A percentile compares a stretch with the other conserved stretches of the same genome.
phyloP scores from a whole-genome alignment of 2,329 filamentous ascomycete species.

The Neonectria faginata region DNA sequence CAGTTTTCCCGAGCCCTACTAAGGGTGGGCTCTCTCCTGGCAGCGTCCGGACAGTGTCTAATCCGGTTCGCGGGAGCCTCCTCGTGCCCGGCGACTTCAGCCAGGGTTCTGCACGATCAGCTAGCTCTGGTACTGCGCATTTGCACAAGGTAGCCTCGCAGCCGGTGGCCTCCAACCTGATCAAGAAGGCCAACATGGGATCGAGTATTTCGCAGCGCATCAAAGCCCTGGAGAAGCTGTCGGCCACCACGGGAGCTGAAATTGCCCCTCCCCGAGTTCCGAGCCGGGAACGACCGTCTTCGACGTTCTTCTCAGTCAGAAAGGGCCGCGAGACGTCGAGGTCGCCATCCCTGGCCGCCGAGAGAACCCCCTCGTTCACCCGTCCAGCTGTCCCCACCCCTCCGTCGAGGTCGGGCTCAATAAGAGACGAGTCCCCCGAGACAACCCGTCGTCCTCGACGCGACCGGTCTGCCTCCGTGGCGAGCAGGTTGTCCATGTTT shows the following conservation, averaged over 20 bases:
- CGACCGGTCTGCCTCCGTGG: slow-evolving; percentile 65
- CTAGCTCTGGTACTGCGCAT: slow-evolving; percentile 68
- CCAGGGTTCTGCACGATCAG: slow-evolving; percentile 62
- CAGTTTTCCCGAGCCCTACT: slow-evolving; percentile 62
- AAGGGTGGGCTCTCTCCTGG: slow-evolving; percentile 46
- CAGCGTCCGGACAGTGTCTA: slow-evolving; percentile 62
- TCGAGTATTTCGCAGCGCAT: slow-evolving; percentile 95
- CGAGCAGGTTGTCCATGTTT: slow-evolving; percentile 67
- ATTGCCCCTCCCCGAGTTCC: slow-evolving; percentile 22
- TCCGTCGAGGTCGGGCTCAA: slow-evolving; percentile 53
- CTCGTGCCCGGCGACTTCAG: slow-evolving; percentile 60
- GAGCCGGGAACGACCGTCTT: slow-evolving; percentile 58
- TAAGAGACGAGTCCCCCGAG: slow-evolving; percentile 61
- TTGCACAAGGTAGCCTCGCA: slow-evolving; percentile 67
- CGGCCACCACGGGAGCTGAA: slow-evolving; percentile 53
- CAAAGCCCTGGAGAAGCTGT: slow-evolving; percentile 88
- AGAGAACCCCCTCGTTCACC: slow-evolving; percentile 56
- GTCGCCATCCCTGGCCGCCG: slow-evolving; percentile 58
- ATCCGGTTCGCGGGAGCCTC: slow-evolving; percentile 58
- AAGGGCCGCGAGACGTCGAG: slow-evolving; percentile 59
- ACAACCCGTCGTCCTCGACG: slow-evolving; percentile 50
- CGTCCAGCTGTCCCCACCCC: slow-evolving; percentile 47
- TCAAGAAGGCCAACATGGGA: slow-evolving; percentile 80
- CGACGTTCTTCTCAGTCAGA: slow-evolving; percentile 71
- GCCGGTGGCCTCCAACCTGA: slow-evolving; percentile 60